Evolutionary conservation across 768 basidiomycete species (phyloP), one percentile per base, ranked within the genome.

Genomic region (Rhodotorula paludigena): DNA sequence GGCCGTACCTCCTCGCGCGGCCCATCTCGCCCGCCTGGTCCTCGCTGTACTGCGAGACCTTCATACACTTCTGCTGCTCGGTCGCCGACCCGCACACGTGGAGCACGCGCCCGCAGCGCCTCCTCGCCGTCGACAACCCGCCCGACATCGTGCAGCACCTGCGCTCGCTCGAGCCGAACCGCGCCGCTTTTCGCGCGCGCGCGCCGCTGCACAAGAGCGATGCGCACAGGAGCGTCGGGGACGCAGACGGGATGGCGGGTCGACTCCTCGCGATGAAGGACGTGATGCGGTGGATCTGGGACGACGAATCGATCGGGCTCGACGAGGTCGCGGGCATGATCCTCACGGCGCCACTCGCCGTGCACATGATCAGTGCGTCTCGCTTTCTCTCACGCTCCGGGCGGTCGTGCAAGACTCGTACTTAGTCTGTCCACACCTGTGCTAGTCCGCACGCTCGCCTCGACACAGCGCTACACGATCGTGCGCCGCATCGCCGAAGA

Each of bases 251-350:
- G 25, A 6, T 5, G 10, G n/a, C 45, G 14, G 28, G n/a, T n/a
- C n/a, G 16, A 28, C n/a, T 48, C 7, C 8, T 48, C 47, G 47
- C 47, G 25, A 48, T 48, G 47, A 10, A 5, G n/a, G 47, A 48
- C 47, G 47, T 48, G 12, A 48, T 48, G 47, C 47, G 47, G 10
- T 48, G 47, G 47, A 48, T 48, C n/a, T 48, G 47, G 47, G 47
- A 48, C n/a, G n/a, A 48, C 47, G 47, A 48, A 10, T 3, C 12
- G n/a, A 11, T 48, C n/a, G n/a, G 9, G 11, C 10, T 48, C 47
- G 47, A 28, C 2, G 25, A 48, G 6, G 47, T 28, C n/a, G 47
- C 47, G 9, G 47, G 47, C n/a, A 48, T 48, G 47, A 28, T 48
- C n/a, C 47, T 48, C 11, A 48, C 47, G 25, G 47, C 47, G 47